Percentiles rank a stretch among this genome's conserved stretches.
phyloP scores from a whole-genome alignment of 164 flowering plant species.

The Magnolia officinalis region DNA sequence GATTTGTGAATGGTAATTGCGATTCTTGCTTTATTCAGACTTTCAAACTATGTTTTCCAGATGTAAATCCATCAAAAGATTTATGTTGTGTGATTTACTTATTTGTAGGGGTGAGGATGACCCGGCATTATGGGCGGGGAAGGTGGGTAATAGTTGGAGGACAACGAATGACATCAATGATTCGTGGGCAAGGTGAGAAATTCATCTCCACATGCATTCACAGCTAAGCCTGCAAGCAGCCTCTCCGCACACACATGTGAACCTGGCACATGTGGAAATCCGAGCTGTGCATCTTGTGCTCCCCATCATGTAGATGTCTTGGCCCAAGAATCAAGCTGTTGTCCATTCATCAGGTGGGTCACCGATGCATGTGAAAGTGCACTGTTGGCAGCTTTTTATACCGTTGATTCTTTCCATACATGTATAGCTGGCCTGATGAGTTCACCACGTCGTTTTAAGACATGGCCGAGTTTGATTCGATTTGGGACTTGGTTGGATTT shows the following conservation, averaged over 20 bases:
- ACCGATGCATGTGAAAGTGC: too few species aligned
- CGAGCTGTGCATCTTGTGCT: not conserved
- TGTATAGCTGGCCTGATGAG: too few species aligned
- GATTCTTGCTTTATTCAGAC: not conserved
- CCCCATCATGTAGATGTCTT: not conserved
- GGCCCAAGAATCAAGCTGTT: too few species aligned
- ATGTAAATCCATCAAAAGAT: not conserved
- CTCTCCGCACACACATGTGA: too few species aligned
- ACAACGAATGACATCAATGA: slow-evolving; percentile 93
- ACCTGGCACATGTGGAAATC: too few species aligned
- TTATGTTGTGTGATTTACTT: slow-evolving; percentile 1
- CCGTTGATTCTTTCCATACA: too few species aligned
- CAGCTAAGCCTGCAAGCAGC: not conserved
- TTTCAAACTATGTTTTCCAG: not conserved
- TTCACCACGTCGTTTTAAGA: too few species aligned
- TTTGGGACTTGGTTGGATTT: too few species aligned
- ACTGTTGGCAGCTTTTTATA: too few species aligned
- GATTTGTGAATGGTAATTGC: slow-evolving; percentile 88
- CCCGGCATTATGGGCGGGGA: slow-evolving; percentile 87
- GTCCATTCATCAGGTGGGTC: not conserved
- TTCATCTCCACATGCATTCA: not conserved
- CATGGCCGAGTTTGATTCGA: too few species aligned
- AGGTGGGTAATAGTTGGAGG: slow-evolving; percentile 94
- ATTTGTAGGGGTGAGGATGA: slow-evolving; percentile 81
- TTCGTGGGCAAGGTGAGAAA: slow-evolving; percentile 80